phyloP scores from a whole-genome alignment of 2,329 filamentous ascomycete genomes.

The Xylaria sp. region DNA sequence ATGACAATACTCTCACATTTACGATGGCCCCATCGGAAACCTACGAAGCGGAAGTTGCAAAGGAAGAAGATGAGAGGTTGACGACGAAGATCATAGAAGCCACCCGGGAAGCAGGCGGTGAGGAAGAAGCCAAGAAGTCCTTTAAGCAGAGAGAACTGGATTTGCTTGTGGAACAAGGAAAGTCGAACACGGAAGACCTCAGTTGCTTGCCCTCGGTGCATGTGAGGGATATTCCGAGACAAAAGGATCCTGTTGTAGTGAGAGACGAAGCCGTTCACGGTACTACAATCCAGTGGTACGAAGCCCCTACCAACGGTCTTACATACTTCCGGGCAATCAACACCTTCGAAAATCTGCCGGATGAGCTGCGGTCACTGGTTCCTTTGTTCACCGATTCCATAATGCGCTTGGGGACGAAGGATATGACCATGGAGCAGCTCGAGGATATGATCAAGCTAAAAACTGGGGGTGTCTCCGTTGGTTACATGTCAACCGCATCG shows the following conservation, averaged over 20 bases:
- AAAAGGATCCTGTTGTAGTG: conserved; percentile 63
- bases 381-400: conserved; percentile 91
- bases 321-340: conserved; percentile 95
- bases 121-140: conserved; percentile 69
- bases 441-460: conserved; percentile 96
- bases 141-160: conserved; percentile 79
- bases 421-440: conserved; percentile 88
- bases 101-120: conserved; percentile 67
- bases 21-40: conserved; percentile 87
- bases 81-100: conserved; percentile 72
- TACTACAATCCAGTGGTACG: conserved; percentile 82
- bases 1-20: conserved; percentile 84
- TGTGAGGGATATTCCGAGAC: conserved; percentile 84
- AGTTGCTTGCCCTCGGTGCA: conserved; percentile 86
- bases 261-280: conserved; percentile 68
- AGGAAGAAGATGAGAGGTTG: conserved; percentile 78
- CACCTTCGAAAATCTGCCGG: conserved; percentile 74
- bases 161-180: conserved; percentile 79
- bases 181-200: conserved; percentile 80
- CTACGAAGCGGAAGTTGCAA: conserved; percentile 72
- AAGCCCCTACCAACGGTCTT: conserved; percentile 90
- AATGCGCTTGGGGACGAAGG: conserved; percentile 88
- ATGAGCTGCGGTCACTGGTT: conserved; percentile 81
- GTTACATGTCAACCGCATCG: conserved; percentile 80
- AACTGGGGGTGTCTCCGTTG: conserved; percentile 85